Conservation (phyloP, 2,329 filamentous ascomycete genomes). For the Neofusicoccum parvum region DNA sequence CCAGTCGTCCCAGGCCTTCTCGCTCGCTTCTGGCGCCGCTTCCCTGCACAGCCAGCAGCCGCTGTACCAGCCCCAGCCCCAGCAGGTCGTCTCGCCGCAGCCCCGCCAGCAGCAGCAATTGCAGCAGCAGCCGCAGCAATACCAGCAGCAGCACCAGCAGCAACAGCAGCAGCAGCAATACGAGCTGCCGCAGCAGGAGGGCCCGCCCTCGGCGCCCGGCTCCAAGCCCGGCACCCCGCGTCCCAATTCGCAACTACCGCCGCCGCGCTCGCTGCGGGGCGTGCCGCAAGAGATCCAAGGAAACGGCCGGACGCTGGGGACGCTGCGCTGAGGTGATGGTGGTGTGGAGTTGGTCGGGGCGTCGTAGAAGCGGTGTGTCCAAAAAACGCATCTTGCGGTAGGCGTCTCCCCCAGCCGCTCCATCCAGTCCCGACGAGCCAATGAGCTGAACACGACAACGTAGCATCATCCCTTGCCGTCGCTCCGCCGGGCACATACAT, state of each 20-base stretch:
- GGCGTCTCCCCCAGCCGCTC: neutral
- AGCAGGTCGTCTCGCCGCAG: neutral
- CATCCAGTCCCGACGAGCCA: neutral
- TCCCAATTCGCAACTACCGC: neutral
- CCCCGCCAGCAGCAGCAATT: neutral
- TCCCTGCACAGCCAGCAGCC: constrained; percentile 8
- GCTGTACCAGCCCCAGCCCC: neutral
- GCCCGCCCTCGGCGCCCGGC: neutral
- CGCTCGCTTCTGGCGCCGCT: neutral
- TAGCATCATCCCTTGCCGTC: neutral
- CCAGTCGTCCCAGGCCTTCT: neutral
- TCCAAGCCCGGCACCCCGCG: constrained; percentile 6
- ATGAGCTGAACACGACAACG: neutral
- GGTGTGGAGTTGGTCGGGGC: neutral
- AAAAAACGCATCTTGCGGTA: neutral
- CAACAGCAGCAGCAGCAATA: neutral
- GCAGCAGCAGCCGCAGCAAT: neutral
- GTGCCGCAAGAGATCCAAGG: constrained; percentile 17
- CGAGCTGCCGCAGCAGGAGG: neutral
- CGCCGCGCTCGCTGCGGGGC: neutral
- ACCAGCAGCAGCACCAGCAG: neutral
- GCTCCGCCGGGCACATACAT: neutral
- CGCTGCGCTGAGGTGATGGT: neutral
- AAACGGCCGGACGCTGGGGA: constrained; percentile 16
- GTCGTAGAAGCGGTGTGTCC: neutral